These are phyloP conservation scores for Echeveria elegans DNA, from an alignment of 164 flowering plant species.

Conservation along the genomic window DNA sequence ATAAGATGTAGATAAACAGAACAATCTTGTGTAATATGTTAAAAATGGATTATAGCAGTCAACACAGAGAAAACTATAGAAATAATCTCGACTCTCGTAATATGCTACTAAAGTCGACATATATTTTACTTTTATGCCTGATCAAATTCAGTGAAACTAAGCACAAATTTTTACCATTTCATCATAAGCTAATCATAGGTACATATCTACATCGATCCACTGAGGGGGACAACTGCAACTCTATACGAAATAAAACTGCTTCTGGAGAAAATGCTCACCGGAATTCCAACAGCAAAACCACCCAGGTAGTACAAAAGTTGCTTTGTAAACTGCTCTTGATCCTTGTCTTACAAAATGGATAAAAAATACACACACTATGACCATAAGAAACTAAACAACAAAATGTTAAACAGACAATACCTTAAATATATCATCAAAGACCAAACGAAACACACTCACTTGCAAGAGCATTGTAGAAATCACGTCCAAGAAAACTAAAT, in stretches of 20 bases:
- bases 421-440: not conserved
- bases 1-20: not conserved
- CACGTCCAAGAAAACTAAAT: slow-evolving; percentile 91
- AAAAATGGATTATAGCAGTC: not conserved
- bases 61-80: not conserved
- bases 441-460: slow-evolving; percentile 25
- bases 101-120: too few relatives aligned
- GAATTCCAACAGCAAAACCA: slow-evolving; percentile 90
- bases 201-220: not conserved
- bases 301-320: slow-evolving; percentile 85
- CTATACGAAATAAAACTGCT: slow-evolving; percentile 5
- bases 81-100: too few relatives aligned
- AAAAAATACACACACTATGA: not conserved
- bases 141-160: not conserved
- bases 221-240: not conserved
- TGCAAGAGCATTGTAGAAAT: slow-evolving; percentile 92
- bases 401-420: not conserved
- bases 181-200: not conserved
- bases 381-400: not conserved
- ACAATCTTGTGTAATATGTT: not conserved
- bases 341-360: slow-evolving; percentile 51
- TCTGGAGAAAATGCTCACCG: slow-evolving; percentile 75
- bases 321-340: slow-evolving; percentile 83
- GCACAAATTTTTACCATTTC: not conserved
- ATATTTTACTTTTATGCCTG: not conserved